Base-by-base conservation (phyloP, 768 basidiomycete species). In the Collybia nuda region DNA sequence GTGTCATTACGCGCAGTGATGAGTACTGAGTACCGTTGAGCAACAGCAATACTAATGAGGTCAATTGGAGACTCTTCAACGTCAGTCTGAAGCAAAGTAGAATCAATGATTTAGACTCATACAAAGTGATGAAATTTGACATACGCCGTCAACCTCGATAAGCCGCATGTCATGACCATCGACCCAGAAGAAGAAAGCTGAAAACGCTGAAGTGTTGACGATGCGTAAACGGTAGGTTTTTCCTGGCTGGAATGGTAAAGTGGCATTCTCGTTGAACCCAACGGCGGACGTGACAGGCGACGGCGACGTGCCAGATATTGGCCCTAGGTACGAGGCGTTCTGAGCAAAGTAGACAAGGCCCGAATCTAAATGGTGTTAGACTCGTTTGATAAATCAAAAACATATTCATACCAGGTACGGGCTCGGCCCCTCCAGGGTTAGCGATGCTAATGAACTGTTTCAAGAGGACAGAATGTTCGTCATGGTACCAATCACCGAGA, bases 401-500 rank as follows among this genome's bases (percentile, higher is more conserved):
- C 40, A 17, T 26, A 8, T 11, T 57, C 73, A 50, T 54, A 86
- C 90, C 77, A n/a, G 93, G 93, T 12, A 96, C 79, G 18, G 94
- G 94, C 62, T 98, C 94, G 0, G 85, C 84, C 17, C 93, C 94
- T 19, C 79, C 80, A 0, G 94, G 94, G 65, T 96, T 89, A 6
- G 77, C 71, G 37, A 83, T 75, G 62, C 67, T 86, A 63, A 93
- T 69, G 67, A 92, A 95, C 28, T 79, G 65, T 21, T 82, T 65
- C 45, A 90, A 44, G 28, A 96, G 78, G 7, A 67, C 73, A 1
- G 68, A 41, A 52, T 93, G 89, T 63, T 91, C 75, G 5, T 84
- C 64, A 62, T 97, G 93, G 62, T 98, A 98, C 95, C 96, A 98
- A 65, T 98, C 95, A 5, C 84, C 80, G 1, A 98, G 72, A 51